Conservation (phyloP, 306 rosid species). For the Begonia peltatifolia region DNA sequence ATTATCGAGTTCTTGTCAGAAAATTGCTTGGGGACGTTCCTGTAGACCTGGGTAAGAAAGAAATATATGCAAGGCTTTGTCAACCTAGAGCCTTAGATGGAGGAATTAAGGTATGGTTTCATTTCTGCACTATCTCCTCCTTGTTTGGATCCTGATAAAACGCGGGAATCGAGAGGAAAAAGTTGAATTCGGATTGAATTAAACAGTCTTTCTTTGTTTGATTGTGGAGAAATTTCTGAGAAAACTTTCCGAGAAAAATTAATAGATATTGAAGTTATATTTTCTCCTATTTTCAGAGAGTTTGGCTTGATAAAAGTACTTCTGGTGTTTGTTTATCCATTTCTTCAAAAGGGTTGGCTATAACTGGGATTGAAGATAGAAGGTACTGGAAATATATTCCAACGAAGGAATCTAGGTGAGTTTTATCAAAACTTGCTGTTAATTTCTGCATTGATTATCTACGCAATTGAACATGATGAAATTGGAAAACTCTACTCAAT, state of each 20-base stretch:
- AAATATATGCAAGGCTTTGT: constrained; percentile 48
- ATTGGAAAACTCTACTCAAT: constrained; percentile 2
- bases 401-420: constrained; percentile 27
- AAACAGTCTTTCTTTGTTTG: neutral
- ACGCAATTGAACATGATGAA: neutral
- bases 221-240: neutral
- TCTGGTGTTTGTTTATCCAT: constrained; percentile 65
- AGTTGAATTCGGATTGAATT: neutral
- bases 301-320: constrained; percentile 69
- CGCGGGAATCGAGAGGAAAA: neutral
- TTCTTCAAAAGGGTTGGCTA: constrained; percentile 61
- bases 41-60: constrained; percentile 40
- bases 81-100: constrained; percentile 33
- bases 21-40: constrained; percentile 29
- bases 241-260: neutral
- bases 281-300: constrained; percentile 35
- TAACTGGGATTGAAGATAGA: constrained; percentile 75
- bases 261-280: neutral
- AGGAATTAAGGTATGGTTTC: constrained; percentile 50
- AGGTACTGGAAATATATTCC: constrained; percentile 61
- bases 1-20: constrained; percentile 26
- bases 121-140: neutral
- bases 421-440: neutral
- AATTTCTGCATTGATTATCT: neutral
- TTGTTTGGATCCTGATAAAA: constrained; percentile 1